Evolutionary conservation across 257 asterid species (phyloP).

Genomic region (Scutellaria galericulata): DNA sequence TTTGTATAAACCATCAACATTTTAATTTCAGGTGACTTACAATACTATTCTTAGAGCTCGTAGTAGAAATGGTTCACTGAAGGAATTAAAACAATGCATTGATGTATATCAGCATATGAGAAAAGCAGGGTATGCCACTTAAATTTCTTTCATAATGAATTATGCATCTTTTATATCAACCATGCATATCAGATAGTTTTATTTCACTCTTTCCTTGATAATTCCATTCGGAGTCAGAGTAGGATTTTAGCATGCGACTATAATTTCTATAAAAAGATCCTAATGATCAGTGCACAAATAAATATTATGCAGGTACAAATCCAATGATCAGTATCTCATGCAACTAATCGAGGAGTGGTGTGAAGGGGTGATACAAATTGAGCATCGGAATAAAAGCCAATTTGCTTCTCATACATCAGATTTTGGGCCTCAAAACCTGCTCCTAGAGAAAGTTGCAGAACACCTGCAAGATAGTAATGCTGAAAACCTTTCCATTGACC

Average conservation of each 20-base stretch:
- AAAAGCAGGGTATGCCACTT: constrained; percentile 77
- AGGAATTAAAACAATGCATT: constrained; percentile 86
- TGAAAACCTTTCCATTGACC: constrained; percentile 69
- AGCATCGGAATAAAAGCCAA: constrained; percentile 36
- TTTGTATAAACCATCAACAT: constrained; percentile 24
- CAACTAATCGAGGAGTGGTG: constrained; percentile 97
- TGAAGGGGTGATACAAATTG: constrained; percentile 81
- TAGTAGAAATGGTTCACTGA: constrained; percentile 72
- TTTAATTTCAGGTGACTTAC: constrained; percentile 76
- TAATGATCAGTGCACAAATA: constrained; percentile 27
- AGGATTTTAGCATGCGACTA: not conserved
- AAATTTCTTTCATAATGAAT: constrained; percentile 17
- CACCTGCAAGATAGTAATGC: constrained; percentile 75
- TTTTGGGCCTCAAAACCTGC: constrained; percentile 60
- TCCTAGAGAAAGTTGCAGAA: constrained; percentile 86
- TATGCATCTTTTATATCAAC: constrained; percentile 12
- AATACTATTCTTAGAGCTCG: constrained; percentile 91
- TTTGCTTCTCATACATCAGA: constrained; percentile 41
- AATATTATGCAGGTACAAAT: constrained; percentile 69
- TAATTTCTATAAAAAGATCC: constrained; percentile 25
- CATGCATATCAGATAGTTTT: constrained; percentile 11
- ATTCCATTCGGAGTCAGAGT: constrained; percentile 7
- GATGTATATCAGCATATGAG: constrained; percentile 91
- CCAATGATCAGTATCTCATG: constrained; percentile 87
- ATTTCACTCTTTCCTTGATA: too few species aligned